phyloP scores from a whole-genome alignment of 352 stramenopile species.

The Globisporangium emineosum region DNA sequence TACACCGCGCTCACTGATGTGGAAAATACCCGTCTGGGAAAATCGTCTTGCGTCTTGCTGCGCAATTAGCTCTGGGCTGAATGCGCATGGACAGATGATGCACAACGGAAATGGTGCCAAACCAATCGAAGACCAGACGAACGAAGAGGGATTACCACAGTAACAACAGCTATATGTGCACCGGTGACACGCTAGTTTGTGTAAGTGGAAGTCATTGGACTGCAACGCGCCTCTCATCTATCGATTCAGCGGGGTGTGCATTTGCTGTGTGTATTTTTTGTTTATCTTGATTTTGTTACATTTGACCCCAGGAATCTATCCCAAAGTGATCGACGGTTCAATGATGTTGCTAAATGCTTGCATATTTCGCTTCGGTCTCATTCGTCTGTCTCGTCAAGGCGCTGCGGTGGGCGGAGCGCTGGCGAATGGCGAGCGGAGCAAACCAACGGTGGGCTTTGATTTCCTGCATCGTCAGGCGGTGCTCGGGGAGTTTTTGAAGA shows the following conservation, averaged over 20 bases:
- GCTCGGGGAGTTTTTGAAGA: conserved; percentile 62
- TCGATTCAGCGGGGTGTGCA: background rate
- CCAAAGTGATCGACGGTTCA: background rate
- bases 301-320: too few relatives aligned
- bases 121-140: background rate
- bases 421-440: conserved; percentile 44
- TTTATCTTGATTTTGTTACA: conserved; percentile 6
- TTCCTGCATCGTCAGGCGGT: conserved; percentile 56
- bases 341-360: background rate
- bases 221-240: background rate
- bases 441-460: conserved; percentile 84
- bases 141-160: background rate
- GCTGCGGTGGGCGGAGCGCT: conserved; percentile 36
- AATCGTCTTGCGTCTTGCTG: background rate
- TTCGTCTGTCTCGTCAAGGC: background rate
- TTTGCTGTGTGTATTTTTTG: background rate
- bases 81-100: background rate
- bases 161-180: background rate
- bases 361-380: conserved; percentile 2
- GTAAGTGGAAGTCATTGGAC: background rate
- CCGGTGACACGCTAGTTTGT: background rate
- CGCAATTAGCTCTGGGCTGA: too few relatives aligned
- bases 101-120: background rate
- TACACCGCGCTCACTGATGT: background rate
- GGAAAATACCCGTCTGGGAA: background rate